These are phyloP conservation scores for Staphylotrichum longicolle DNA, from an alignment of 495 filamentous ascomycete genomes.

Conservation along the genomic window DNA sequence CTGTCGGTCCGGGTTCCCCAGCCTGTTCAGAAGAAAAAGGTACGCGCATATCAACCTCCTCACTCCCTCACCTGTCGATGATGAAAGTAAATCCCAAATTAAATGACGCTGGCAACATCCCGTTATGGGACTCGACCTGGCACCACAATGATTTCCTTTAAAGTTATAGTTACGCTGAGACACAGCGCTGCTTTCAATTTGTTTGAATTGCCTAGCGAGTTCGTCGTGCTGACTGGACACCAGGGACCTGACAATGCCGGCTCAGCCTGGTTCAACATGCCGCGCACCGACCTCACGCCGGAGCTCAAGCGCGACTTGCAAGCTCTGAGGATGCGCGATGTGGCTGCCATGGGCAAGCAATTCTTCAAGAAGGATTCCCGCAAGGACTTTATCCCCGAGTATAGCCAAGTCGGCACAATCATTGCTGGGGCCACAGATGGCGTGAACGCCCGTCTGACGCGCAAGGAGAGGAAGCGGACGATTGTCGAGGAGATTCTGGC, in stretches of 20 bases:
- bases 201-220: conserved; percentile 10
- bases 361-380: conserved; percentile 79
- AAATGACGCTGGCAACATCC: conserved; percentile 47
- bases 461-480: conserved; percentile 83
- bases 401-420: conserved; percentile 83
- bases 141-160: conserved; percentile 62
- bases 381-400: conserved; percentile 67
- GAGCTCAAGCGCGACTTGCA: conserved; percentile 86
- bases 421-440: conserved; percentile 88
- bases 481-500: conserved; percentile 87
- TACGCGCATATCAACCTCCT: conserved; percentile 23
- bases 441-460: conserved; percentile 70
- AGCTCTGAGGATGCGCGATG: conserved; percentile 80
- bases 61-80: conserved; percentile 23
- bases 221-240: conserved; percentile 24
- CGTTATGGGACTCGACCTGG: conserved; percentile 44
- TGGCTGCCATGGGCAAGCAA: conserved; percentile 77
- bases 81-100: conserved; percentile 43
- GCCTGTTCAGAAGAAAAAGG: conserved; percentile 42
- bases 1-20: conserved; percentile 44
- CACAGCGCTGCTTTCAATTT: conserved; percentile 29
- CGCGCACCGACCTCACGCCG: conserved; percentile 75
- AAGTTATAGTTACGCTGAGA: conserved; percentile 99
- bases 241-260: conserved; percentile 48
- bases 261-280: conserved; percentile 83